Conservation (phyloP, 768 basidiomycete genomes). For the Amanita phalloides region DNA sequence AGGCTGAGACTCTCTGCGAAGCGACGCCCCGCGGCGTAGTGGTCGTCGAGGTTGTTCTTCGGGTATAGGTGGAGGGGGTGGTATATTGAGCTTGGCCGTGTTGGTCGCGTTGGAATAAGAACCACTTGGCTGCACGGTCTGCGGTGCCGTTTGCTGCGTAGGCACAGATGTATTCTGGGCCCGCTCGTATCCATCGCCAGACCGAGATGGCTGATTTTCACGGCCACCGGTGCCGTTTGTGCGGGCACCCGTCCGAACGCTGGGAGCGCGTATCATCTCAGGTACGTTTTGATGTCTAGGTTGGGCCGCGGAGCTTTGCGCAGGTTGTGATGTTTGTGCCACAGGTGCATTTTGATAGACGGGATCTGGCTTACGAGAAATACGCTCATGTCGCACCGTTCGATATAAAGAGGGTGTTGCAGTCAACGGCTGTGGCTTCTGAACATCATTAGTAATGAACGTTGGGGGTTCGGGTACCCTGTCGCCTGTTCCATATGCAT, state of each 20-base stretch:
- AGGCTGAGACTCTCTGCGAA: slow-evolving; percentile 5
- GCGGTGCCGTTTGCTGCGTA: not conserved
- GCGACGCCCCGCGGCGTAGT: not conserved
- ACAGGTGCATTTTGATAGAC: slow-evolving; percentile 2
- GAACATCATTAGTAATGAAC: slow-evolving; percentile 58
- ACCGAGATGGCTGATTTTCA: not conserved
- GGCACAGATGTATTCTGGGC: not conserved
- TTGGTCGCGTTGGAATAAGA: not conserved
- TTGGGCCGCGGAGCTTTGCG: not conserved
- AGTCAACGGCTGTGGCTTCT: slow-evolving; percentile 12
- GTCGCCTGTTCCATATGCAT: slow-evolving; percentile 80
- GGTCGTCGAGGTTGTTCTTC: not conserved
- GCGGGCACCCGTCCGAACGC: not conserved
- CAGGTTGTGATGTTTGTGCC: slow-evolving; percentile 7
- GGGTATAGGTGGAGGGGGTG: slow-evolving; percentile 1
- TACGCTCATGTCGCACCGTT: not conserved
- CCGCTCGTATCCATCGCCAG: not conserved
- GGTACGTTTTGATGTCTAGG: slow-evolving; percentile 15
- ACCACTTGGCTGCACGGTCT: not conserved
- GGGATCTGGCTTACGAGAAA: slow-evolving; percentile 3
- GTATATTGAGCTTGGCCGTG: not conserved
- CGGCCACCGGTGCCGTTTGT: not conserved
- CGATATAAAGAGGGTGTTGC: not conserved
- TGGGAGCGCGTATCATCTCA: not conserved
- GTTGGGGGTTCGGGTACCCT: slow-evolving; percentile 67